Percentiles rank a stretch among this genome's conserved stretches.
Conservation (phyloP, 768 basidiomycete species). For the Rhodotorula babjevae region DNA sequence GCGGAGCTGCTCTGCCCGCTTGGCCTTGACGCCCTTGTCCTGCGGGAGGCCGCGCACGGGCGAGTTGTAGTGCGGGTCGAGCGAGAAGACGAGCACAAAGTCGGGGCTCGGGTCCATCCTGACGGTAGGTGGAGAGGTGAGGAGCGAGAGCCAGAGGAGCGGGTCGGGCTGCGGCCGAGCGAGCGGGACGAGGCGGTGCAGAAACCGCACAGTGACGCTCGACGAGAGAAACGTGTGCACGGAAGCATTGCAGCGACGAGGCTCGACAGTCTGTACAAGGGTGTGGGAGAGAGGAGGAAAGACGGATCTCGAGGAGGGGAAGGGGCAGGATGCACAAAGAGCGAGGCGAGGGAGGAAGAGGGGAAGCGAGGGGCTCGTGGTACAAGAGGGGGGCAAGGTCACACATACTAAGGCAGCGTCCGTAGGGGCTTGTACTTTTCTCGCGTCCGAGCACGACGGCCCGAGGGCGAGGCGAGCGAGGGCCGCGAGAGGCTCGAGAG, state of each 20-base stretch:
- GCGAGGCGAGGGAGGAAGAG: not conserved
- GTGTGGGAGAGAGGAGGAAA: not conserved
- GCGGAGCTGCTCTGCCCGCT: slow-evolving; percentile 62
- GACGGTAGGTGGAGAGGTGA: not conserved
- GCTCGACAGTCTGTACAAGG: too few species aligned
- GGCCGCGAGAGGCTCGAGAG: not conserved
- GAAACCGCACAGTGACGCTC: too few species aligned
- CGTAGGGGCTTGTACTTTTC: not conserved
- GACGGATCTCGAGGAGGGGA: too few species aligned
- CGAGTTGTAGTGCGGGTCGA: slow-evolving; percentile 2
- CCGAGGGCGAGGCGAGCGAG: too few species aligned
- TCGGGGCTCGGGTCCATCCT: slow-evolving; percentile 21
- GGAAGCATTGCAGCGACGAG: too few species aligned
- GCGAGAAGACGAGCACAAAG: slow-evolving; percentile 31
- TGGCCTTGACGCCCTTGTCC: slow-evolving; percentile 27
- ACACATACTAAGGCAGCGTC: not conserved
- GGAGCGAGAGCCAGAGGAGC: too few species aligned
- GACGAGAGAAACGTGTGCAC: too few species aligned
- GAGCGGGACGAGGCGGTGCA: too few species aligned
- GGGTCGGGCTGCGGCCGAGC: too few species aligned
- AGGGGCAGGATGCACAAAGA: too few species aligned
- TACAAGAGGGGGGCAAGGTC: not conserved
- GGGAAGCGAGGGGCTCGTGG: too few species aligned
- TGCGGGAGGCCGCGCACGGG: slow-evolving; percentile 16
- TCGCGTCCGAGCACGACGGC: too few species aligned